Base-by-base conservation (phyloP, 345 rosid species). In the Jatropha curcas region DNA sequence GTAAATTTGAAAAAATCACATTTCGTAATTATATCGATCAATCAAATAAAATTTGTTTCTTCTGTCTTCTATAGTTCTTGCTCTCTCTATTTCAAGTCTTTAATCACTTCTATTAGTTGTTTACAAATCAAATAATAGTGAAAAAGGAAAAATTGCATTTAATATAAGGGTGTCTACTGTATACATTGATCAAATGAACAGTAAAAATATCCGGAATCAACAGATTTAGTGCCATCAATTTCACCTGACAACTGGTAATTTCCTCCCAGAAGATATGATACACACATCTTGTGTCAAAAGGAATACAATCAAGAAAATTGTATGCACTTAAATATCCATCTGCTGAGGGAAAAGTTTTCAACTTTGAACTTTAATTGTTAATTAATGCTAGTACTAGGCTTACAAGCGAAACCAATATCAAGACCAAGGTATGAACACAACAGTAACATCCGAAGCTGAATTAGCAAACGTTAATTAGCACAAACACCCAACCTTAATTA, bases 371-470 rank as follows among this genome's bases (percentile, higher is more conserved):
- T 16, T 4, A 28, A n/a, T n/a, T n/a, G n/a, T n/a, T n/a, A n/a
- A n/a, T n/a, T n/a, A n/a, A 4, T 24, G 60, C 20, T 28, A 59
- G 30, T 16, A 19, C 22, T 14, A 5, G 20, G 30, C 37, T 59
- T 59, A 28, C 37, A 59, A 59, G 62, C 31, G 60, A 56, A 56
- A 56, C 27, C 60, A 39, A 60, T 39, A 13, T 56, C 60, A 39
- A 60, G 64, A 13, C 39, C 19, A 60, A 59, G 41, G 64, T 41
- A 31, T 17, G 64, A 14, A 60, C 20, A 60, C 39, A 31, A 14
- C 35, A 7, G 17, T 10, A 19, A 60, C 20, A 7, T 20, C 12
- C 43, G 7, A 33, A 31, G 41, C 22, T 60, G n/a, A 31, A 60
- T 60, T 60, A 31, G 64, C 64, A 60, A 16, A 28, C 10, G 31